Conservation (phyloP, 2,329 filamentous ascomycete species). For the Diplodia corticola region DNA sequence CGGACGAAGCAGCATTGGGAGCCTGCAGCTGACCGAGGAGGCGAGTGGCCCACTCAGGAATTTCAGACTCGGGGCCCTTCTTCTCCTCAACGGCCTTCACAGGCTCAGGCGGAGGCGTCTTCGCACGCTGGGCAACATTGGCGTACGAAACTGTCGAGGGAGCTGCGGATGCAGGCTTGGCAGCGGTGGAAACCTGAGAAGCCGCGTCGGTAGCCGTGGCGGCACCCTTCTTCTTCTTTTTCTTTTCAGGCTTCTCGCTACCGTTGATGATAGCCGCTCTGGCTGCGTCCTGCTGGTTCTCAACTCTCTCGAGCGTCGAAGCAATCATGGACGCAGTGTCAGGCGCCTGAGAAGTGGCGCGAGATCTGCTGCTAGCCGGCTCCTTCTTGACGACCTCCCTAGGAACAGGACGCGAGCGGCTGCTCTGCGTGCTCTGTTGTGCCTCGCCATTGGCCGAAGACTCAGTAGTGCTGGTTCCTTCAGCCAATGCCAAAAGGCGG, state of each 20-base stretch:
- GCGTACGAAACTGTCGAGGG: conserved; percentile 43
- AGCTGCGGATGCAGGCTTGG: conserved; percentile 19
- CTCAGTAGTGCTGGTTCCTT: conserved; percentile 42
- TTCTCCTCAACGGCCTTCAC: conserved; percentile 26
- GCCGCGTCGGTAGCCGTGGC: conserved; percentile 47
- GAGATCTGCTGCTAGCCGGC: conserved; percentile 34
- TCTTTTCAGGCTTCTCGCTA: conserved; percentile 48
- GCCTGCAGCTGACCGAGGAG: conserved; percentile 35
- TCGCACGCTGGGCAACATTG: conserved; percentile 41
- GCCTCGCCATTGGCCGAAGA: conserved; percentile 48
- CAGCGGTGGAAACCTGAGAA: conserved; percentile 44
- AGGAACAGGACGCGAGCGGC: conserved; percentile 31
- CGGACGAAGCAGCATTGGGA: conserved; percentile 23
- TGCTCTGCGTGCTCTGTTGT: not conserved
- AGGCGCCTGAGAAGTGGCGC: conserved; percentile 32
- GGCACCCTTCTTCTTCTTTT: conserved; percentile 71
- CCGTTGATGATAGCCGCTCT: conserved; percentile 44
- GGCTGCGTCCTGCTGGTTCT: conserved; percentile 44
- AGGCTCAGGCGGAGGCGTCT: conserved; percentile 34
- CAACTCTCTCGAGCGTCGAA: conserved; percentile 44
- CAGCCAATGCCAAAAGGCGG: conserved; percentile 35
- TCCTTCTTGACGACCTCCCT: conserved; percentile 39
- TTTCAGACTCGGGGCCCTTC: conserved; percentile 30
- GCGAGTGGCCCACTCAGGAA: conserved; percentile 41
- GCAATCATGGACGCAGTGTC: conserved; percentile 41